Conservation (phyloP, 2,329 filamentous ascomycete genomes). For the Fusarium sambucinum region DNA sequence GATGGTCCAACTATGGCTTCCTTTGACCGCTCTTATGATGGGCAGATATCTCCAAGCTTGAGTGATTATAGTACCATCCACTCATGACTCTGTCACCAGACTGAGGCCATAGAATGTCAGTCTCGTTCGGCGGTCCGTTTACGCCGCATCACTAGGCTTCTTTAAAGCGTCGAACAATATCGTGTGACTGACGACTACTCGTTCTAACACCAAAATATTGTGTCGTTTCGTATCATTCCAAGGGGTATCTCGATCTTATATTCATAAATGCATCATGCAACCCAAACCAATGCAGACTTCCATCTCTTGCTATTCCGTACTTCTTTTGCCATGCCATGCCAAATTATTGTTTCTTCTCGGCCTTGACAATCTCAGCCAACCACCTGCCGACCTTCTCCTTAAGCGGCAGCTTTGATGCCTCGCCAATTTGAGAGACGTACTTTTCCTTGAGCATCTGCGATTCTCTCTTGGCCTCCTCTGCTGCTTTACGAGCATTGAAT, state of each 20-base stretch:
- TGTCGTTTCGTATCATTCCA: constrained; percentile 19
- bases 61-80: constrained; percentile 14
- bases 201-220: constrained; percentile 6
- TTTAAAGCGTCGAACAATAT: neutral
- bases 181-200: constrained; percentile 6
- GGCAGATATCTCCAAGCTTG: constrained; percentile 12
- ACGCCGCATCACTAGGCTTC: constrained; percentile 19
- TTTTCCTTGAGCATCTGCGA: constrained; percentile 32
- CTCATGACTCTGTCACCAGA: constrained; percentile 15
- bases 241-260: constrained; percentile 39
- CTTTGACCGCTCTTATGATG: constrained; percentile 26
- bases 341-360: constrained; percentile 3
- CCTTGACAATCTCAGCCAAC: constrained; percentile 39
- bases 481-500: constrained; percentile 11
- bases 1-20: neutral
- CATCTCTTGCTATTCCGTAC: constrained; percentile 13
- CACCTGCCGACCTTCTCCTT: constrained; percentile 42
- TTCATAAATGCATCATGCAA: constrained; percentile 30
- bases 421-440: constrained; percentile 40
- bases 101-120: neutral
- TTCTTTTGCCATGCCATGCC: neutral
- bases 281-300: constrained; percentile 1
- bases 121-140: constrained; percentile 7
- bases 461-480: constrained; percentile 12
- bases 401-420: constrained; percentile 38